Evolutionary conservation across 148 eudicot species (phyloP).

Genomic region (Persicaria maculosa): DNA sequence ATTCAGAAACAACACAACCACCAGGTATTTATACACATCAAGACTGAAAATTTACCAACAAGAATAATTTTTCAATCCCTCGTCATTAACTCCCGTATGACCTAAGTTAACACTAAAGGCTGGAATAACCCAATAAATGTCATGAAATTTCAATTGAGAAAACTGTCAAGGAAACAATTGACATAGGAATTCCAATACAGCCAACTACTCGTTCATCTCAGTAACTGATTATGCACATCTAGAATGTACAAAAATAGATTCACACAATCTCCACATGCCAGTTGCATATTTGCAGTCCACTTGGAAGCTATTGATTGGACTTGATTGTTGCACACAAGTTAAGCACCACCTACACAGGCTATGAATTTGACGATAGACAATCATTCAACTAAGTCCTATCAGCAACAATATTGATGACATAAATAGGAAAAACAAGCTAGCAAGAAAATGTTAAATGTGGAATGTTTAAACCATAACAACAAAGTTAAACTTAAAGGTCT

Average conservation of each 20-base stretch:
- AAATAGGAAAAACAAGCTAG: not conserved
- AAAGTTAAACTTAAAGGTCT: not conserved
- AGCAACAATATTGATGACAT: not conserved
- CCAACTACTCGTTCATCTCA: not conserved
- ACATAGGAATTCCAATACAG: not conserved
- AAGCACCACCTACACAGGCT: not conserved
- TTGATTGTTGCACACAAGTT: not conserved
- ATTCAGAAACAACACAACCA: no score
- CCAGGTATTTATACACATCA: not conserved
- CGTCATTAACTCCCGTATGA: not conserved
- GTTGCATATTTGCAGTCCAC: not conserved
- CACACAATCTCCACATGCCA: not conserved
- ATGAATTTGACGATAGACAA: not conserved
- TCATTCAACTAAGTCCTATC: not conserved
- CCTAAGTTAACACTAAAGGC: not conserved
- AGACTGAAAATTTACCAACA: not conserved
- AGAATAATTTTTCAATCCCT: not conserved
- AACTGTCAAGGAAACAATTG: not conserved
- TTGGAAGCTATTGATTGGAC: not conserved
- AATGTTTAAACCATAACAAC: not conserved
- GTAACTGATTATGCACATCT: not conserved
- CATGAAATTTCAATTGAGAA: not conserved
- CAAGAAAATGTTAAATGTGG: not conserved
- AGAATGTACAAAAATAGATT: not conserved
- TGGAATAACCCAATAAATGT: not conserved